Conservation (phyloP, 176 grass and related monocot genomes). For the Phragmites australis region DNA sequence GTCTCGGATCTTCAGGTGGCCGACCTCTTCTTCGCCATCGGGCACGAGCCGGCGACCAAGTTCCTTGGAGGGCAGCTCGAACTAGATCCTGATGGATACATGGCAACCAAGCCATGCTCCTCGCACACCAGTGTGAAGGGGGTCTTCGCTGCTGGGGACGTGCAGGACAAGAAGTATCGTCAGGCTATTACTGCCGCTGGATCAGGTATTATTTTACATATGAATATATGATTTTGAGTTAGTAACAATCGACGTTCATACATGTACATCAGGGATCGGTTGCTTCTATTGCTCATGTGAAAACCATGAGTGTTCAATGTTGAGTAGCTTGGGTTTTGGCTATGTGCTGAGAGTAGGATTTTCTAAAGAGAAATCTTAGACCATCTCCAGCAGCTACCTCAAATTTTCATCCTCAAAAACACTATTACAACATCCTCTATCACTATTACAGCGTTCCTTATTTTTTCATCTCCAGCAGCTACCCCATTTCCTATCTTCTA, state of each 20-base stretch:
- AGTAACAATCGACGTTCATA: background rate
- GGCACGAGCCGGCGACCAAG: slow-evolving; percentile 90
- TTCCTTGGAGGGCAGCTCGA: slow-evolving; percentile 91
- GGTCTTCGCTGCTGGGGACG: slow-evolving; percentile 84
- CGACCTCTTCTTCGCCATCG: slow-evolving; percentile 95
- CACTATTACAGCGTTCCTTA: too few species aligned
- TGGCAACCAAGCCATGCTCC: slow-evolving; percentile 67
- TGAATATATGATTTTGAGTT: slow-evolving; percentile 9
- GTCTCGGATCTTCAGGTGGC: slow-evolving; percentile 65
- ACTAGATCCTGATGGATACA: slow-evolving; percentile 78
- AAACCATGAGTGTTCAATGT: background rate
- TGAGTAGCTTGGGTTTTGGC: background rate
- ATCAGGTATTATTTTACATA: slow-evolving; percentile 53
- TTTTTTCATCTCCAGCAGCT: too few species aligned
- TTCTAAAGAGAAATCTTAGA: background rate
- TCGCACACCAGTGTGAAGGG: slow-evolving; percentile 89
- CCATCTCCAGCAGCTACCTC: too few species aligned
- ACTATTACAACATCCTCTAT: too few species aligned
- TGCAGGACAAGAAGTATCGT: slow-evolving; percentile 95
- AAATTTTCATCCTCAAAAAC: too few species aligned
- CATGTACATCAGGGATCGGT: background rate
- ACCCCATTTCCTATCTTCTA: too few species aligned
- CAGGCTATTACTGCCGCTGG: slow-evolving; percentile 90
- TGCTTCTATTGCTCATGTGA: background rate
- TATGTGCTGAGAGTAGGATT: background rate